Evolutionary conservation across 345 rosid species (phyloP).

Genomic region (Pistacia atlantica): DNA sequence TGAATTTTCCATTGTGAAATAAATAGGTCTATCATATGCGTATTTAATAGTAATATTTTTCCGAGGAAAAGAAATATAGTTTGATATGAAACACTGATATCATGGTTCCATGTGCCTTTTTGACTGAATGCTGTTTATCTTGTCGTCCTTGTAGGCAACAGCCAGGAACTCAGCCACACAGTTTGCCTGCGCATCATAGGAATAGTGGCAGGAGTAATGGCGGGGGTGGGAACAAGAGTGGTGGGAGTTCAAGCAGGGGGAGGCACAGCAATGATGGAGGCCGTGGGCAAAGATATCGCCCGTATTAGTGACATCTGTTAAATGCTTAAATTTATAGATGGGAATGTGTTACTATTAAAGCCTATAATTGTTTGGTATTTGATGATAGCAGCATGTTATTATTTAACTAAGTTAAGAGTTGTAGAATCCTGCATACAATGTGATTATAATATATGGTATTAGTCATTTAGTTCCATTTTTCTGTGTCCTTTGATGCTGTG

Average conservation of each 20-base stretch:
- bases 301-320: constrained; percentile 38
- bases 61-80: neutral
- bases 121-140: neutral
- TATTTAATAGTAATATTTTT: neutral
- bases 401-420: neutral
- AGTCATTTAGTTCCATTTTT: constrained; percentile 3
- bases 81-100: neutral
- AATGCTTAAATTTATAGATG: neutral
- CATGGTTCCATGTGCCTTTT: neutral
- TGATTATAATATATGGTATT: neutral
- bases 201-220: constrained; percentile 30
- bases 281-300: constrained; percentile 51
- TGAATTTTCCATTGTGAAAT: neutral
- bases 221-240: constrained; percentile 38
- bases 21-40: neutral
- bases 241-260: constrained; percentile 51
- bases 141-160: constrained; percentile 48
- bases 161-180: constrained; percentile 53
- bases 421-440: neutral
- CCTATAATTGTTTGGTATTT: neutral
- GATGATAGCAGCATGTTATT: neutral
- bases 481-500: neutral
- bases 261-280: constrained; percentile 40
- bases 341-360: neutral
- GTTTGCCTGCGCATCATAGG: constrained; percentile 44